These are phyloP conservation scores for Actinomortierella ambigua DNA, from an alignment of 371 early-diverging fungal species.

Conservation along the genomic window DNA sequence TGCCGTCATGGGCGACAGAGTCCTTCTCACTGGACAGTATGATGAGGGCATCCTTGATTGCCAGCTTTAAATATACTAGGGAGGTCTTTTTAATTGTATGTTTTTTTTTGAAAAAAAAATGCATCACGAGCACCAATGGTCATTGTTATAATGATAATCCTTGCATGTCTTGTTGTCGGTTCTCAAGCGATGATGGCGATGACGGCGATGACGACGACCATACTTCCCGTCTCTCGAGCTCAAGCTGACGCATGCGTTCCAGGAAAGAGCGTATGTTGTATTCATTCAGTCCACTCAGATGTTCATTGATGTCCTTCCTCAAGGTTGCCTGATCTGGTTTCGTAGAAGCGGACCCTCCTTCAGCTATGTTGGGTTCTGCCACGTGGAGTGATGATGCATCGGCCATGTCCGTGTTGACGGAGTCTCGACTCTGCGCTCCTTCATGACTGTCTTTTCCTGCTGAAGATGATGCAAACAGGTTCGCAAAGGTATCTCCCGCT, in stretches of 20 bases:
- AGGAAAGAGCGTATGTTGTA: slow-evolving; percentile 40
- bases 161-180: too few species aligned
- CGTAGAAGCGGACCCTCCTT: neutral
- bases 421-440: slow-evolving; percentile 14
- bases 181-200: too few species aligned
- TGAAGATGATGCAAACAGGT: neutral
- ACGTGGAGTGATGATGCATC: slow-evolving; percentile 20
- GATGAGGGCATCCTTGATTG: slow-evolving; percentile 34
- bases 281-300: slow-evolving; percentile 32
- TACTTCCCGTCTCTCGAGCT: slow-evolving; percentile 20
- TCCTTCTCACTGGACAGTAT: slow-evolving; percentile 33
- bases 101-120: too few species aligned
- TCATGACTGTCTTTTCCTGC: slow-evolving; percentile 3
- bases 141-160: too few species aligned
- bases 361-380: slow-evolving; percentile 5
- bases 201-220: too few species aligned
- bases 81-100: too few species aligned
- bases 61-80: neutral
- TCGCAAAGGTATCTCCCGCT: too few species aligned
- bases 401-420: slow-evolving; percentile 23
- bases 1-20: slow-evolving; percentile 20
- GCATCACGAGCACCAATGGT: too few species aligned
- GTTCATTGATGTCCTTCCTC: neutral
- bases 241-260: slow-evolving; percentile 37
- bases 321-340: neutral